A percentile compares a stretch with the other conserved stretches of the same genome.
Conservation (phyloP, 164 flowering plant genomes). For the Brasenia schreberi region DNA sequence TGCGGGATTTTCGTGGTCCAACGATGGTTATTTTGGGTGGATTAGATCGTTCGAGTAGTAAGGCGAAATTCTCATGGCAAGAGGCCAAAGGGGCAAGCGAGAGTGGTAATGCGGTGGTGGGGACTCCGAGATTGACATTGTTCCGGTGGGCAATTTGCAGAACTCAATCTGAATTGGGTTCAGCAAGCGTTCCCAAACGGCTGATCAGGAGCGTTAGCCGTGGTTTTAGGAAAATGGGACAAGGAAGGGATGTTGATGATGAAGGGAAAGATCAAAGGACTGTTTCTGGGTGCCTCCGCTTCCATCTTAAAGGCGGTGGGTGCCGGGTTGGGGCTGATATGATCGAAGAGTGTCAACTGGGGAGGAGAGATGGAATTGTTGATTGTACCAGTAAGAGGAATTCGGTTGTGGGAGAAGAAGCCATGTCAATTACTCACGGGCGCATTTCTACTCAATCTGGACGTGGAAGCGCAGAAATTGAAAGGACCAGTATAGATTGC, state of each 20-base stretch:
- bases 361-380: slow-evolving; percentile 32
- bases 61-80: background rate
- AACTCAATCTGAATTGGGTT: slow-evolving; percentile 34
- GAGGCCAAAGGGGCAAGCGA: background rate
- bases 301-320: slow-evolving; percentile 75
- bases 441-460: background rate
- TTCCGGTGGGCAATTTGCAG: background rate
- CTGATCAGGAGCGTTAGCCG: slow-evolving; percentile 63
- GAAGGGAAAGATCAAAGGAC: slow-evolving; percentile 36
- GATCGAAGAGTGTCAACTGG: slow-evolving; percentile 2
- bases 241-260: slow-evolving; percentile 22
- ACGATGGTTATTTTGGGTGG: background rate
- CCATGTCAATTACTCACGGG: slow-evolving; percentile 7
- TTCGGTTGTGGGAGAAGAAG: slow-evolving; percentile 59
- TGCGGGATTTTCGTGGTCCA: background rate
- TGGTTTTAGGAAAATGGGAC: slow-evolving; percentile 42
- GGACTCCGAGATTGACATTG: background rate
- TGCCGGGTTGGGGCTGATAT: slow-evolving; percentile 90
- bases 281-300: slow-evolving; percentile 44
- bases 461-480: slow-evolving; percentile 10
- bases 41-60: background rate
- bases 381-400: slow-evolving; percentile 47
- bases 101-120: background rate
- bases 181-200: slow-evolving; percentile 52
- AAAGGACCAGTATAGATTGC: slow-evolving; percentile 64